Conservation (phyloP, 2,329 filamentous ascomycete genomes). For the Stemphylium vesicarium region DNA sequence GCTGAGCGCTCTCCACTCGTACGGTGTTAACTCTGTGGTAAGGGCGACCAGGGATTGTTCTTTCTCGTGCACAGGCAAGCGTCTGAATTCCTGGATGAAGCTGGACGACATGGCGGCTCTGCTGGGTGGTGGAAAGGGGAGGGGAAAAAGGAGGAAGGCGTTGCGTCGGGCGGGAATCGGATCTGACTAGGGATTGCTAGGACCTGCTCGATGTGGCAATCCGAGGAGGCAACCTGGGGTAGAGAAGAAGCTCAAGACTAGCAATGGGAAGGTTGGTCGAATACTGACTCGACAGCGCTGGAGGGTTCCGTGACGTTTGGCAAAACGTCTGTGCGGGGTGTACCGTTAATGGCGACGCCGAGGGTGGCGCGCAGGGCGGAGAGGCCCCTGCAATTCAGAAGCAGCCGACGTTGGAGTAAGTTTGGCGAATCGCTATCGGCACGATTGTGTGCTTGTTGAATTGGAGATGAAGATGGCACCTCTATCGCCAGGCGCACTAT, state of each 20-base stretch:
- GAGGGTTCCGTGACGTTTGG: constrained; percentile 5
- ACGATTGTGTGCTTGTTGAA: not conserved
- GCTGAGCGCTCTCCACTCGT: constrained; percentile 41
- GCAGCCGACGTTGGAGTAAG: not conserved
- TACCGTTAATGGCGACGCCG: not conserved
- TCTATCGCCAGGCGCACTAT: not conserved
- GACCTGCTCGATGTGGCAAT: too few relatives aligned
- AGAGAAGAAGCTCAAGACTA: not conserved
- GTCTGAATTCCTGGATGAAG: constrained; percentile 28
- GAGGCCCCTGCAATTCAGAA: too few relatives aligned
- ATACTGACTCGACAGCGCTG: constrained; percentile 9
- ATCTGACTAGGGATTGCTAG: too few relatives aligned
- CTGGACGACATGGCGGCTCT: constrained; percentile 4
- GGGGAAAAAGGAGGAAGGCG: not conserved
- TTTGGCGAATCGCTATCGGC: constrained; percentile 1
- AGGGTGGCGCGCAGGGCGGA: too few relatives aligned
- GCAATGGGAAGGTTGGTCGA: constrained; percentile 9
- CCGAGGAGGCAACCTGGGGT: constrained; percentile 1
- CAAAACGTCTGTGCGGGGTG: constrained; percentile 6
- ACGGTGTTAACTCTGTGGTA: constrained; percentile 29
- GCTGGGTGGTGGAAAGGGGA: too few relatives aligned
- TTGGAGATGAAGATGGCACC: not conserved
- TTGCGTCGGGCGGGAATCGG: too few relatives aligned
- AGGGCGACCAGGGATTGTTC: constrained; percentile 33
- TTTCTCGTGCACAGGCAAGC: constrained; percentile 20